These are phyloP conservation scores for Micractinium conductrix DNA, from an alignment of 139 green algal species.

Conservation along the genomic window DNA sequence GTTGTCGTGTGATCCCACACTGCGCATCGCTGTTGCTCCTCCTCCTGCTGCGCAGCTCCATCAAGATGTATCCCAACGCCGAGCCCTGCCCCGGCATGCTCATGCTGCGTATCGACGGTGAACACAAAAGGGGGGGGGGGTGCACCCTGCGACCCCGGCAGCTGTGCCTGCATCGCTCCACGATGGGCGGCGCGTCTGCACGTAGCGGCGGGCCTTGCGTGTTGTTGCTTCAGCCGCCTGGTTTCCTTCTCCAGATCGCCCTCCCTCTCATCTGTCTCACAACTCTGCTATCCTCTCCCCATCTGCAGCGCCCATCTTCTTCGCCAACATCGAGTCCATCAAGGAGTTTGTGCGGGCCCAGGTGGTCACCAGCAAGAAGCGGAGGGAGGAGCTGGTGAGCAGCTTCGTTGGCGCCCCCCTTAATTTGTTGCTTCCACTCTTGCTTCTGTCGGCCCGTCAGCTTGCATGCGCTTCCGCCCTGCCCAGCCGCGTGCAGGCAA, in stretches of 20 bases:
- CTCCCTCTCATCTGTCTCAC: too few relatives aligned
- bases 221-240: constrained; percentile 58
- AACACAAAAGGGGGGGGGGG: too few relatives aligned
- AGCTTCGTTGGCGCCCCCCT: too few relatives aligned
- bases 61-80: constrained; percentile 45
- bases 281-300: neutral
- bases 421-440: too few relatives aligned
- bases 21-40: neutral
- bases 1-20: too few relatives aligned
- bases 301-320: constrained; percentile 52
- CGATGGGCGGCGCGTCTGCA: neutral
- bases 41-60: neutral
- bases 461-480: too few relatives aligned
- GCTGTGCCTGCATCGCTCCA: too few relatives aligned
- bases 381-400: constrained; percentile 13
- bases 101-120: constrained; percentile 69
- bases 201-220: neutral
- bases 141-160: too few relatives aligned
- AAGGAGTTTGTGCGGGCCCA: constrained; percentile 26
- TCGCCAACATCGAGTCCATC: constrained; percentile 64
- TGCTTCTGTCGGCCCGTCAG: neutral
- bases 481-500: too few relatives aligned
- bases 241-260: too few relatives aligned
- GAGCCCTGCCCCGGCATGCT: constrained; percentile 61
- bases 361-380: constrained; percentile 8